A percentile compares a stretch with the other conserved stretches of the same genome.
Conservation (phyloP, 805 yeast genomes). For the Lipomyces orientalis region DNA sequence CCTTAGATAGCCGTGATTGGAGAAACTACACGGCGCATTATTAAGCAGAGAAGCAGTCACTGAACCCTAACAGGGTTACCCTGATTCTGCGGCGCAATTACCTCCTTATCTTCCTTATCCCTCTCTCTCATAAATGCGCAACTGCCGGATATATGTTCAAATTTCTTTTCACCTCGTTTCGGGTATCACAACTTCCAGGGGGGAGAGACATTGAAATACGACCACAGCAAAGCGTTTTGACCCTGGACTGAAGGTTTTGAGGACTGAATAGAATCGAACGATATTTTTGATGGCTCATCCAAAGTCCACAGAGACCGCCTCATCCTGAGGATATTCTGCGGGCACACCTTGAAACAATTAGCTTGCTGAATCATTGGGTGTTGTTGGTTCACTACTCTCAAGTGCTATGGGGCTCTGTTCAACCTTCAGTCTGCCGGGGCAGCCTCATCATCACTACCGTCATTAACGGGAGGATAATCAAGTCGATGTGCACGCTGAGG, state of each 20-base stretch:
- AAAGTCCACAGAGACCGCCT: background rate
- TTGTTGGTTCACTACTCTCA: too few species aligned
- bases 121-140: background rate
- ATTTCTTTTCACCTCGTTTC: constrained; percentile 4
- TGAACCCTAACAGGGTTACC: background rate
- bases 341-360: too few species aligned
- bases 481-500: too few species aligned
- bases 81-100: background rate
- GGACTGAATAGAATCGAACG: background rate
- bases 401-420: too few species aligned
- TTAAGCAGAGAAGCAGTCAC: background rate
- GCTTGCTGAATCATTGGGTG: too few species aligned
- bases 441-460: too few species aligned
- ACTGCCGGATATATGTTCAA: background rate
- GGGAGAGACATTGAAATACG: constrained; percentile 5
- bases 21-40: background rate
- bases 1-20: background rate
- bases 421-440: too few species aligned
- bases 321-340: background rate
- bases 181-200: background rate
- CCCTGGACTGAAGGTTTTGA: background rate
- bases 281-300: background rate
- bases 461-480: too few species aligned
- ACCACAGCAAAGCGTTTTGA: background rate
- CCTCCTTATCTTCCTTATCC: background rate